Conservation (phyloP, 805 yeast species). For the Metschnikowia proteae region DNA sequence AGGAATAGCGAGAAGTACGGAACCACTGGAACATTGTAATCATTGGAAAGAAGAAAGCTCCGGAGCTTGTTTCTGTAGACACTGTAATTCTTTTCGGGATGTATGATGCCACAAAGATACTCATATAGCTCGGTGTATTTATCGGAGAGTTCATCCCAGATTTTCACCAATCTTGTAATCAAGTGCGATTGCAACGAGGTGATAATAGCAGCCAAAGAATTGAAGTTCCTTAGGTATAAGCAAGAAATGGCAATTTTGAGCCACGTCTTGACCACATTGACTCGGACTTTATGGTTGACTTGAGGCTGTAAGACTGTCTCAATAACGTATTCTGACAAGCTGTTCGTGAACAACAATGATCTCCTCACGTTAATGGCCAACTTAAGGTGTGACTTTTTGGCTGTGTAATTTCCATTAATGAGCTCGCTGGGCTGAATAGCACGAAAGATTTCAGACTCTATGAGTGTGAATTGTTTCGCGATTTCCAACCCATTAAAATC, state of each 20-base stretch:
- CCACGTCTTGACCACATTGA: conserved; percentile 62
- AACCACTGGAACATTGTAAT: conserved; percentile 58
- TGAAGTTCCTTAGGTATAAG: conserved; percentile 68
- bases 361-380: conserved; percentile 61
- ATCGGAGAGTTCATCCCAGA: conserved; percentile 57
- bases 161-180: conserved; percentile 54
- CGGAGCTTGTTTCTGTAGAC: conserved; percentile 63
- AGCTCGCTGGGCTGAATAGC: conserved; percentile 63
- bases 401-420: conserved; percentile 58
- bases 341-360: conserved; percentile 65
- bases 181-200: conserved; percentile 72
- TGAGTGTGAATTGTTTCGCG: conserved; percentile 71
- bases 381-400: conserved; percentile 54
- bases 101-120: conserved; percentile 63
- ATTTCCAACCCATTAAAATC: conserved; percentile 68
- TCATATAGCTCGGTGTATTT: conserved; percentile 62
- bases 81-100: conserved; percentile 69
- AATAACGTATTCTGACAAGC: conserved; percentile 66
- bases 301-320: conserved; percentile 62
- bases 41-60: conserved; percentile 48
- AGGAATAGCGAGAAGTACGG: conserved; percentile 73
- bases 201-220: conserved; percentile 74
- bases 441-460: conserved; percentile 66
- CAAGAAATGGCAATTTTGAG: conserved; percentile 70
- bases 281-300: conserved; percentile 46